These are phyloP conservation scores for Solanum pimpinellifolium DNA, from an alignment of 257 asterid species.

Conservation along the genomic window DNA sequence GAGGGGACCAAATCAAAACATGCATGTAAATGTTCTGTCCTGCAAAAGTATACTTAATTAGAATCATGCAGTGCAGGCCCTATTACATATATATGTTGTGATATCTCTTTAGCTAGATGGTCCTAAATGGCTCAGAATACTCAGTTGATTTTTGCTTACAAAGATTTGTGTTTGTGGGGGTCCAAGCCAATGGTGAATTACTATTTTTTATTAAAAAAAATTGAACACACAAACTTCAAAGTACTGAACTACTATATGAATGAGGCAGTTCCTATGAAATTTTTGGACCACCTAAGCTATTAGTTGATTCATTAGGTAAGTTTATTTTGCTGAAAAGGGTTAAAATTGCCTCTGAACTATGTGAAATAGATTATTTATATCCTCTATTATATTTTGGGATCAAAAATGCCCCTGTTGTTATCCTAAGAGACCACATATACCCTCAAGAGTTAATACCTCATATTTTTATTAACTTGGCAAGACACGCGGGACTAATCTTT, in stretches of 20 bases:
- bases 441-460: too few relatives aligned
- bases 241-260: neutral
- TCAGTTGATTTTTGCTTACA: neutral
- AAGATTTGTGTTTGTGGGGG: neutral
- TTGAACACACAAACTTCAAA: neutral
- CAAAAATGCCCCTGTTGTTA: too few relatives aligned
- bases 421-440: too few relatives aligned
- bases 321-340: neutral
- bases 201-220: neutral
- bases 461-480: too few relatives aligned
- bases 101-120: neutral
- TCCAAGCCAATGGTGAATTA: neutral
- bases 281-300: neutral
- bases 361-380: too few relatives aligned
- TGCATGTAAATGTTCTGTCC: neutral
- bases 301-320: neutral
- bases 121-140: neutral
- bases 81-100: neutral
- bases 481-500: too few relatives aligned
- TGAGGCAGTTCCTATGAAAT: neutral
- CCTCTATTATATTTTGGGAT: too few relatives aligned
- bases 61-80: neutral
- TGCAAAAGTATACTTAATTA: neutral
- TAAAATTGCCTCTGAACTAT: too few relatives aligned
- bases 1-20: slow-evolving; percentile 4